Base-by-base conservation (phyloP, 345 rosid genomes). In the Pistacia atlantica region DNA sequence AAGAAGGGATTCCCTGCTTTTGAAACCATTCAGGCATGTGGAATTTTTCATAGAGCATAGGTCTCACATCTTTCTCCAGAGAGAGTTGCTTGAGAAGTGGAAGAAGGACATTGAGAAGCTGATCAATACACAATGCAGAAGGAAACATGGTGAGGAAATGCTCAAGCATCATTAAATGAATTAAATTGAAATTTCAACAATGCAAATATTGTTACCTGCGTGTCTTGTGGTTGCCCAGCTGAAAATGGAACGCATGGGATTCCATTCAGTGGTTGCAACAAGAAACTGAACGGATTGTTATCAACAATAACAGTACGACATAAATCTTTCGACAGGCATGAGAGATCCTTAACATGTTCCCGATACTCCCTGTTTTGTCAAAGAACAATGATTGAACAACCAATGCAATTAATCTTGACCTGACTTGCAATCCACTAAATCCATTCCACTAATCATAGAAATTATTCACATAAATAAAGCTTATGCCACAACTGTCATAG, bases 11-110 rank as follows among this genome's bases (percentile, higher is more conserved):
- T 65, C 98, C 98, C 71, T 91, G 97, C 79, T 87, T 92, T 82
- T 88, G 93, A 84, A 97, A 97, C 99, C 99, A 97, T 73, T 94
- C 96, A 0, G 92, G 95, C 98, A 97, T 97, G 84, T 66, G 93
- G 81, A 92, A 97, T 69, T 90, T 89, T 31, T 94, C 96, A 22
- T 89, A 82, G 5, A 97, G 94, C 65, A 76, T 80, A 1, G 94
- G 85, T 74, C 98, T 86, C 58, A 97, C 97, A 1, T 97, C 99
- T 33, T 84, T 86, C 84, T 94, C 93, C 80, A 73, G 82, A 55
- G 97, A 89, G n/a, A 97, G 94, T 52, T 92, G 86, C 86, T 90
- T 94, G 17, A 97, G 89, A 59, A 97, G 97, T 11, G 99, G 99
- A 65, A 97, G 94, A 67, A 97, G 86, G 49, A 92, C 98, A 31